These are phyloP conservation scores for Xanthoparmelia taractica DNA, from an alignment of 495 filamentous ascomycete species.

Conservation along the genomic window DNA sequence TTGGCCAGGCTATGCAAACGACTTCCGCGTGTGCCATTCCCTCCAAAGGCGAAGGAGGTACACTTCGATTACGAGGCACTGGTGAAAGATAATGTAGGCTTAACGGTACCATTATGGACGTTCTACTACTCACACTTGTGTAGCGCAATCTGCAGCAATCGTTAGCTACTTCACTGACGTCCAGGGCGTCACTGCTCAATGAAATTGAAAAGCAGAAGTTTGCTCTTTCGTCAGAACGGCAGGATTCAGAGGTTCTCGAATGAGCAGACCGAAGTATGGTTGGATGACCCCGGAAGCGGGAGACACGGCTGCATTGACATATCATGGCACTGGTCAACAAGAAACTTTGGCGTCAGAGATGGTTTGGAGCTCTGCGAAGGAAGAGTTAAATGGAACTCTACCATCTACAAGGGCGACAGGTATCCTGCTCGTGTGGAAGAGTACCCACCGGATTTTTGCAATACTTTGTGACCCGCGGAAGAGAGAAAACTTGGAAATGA, in stretches of 20 bases:
- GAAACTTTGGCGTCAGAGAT: not conserved
- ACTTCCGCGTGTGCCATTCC: conserved; percentile 53
- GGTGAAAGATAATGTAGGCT: conserved; percentile 46
- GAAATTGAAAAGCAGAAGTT: conserved; percentile 49
- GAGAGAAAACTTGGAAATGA: not conserved
- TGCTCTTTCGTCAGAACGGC: conserved; percentile 43
- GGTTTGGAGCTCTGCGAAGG: not conserved
- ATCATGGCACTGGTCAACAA: not conserved
- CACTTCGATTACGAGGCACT: conserved; percentile 56
- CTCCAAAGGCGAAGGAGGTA: conserved; percentile 46
- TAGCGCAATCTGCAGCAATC: conserved; percentile 45
- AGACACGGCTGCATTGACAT: not conserved
- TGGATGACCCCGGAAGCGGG: not conserved
- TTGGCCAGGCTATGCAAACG: conserved; percentile 37
- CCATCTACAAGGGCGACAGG: not conserved
- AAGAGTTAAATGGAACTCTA: not conserved
- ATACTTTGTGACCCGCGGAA: not conserved
- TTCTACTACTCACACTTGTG: conserved; percentile 8
- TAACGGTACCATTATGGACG: conserved; percentile 6
- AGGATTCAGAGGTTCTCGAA: conserved; percentile 45
- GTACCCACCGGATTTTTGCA: not conserved
- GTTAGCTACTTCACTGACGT: conserved; percentile 47
- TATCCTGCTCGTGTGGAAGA: not conserved
- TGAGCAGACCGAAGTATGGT: conserved; percentile 31
- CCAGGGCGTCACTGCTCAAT: conserved; percentile 45